phyloP scores from a whole-genome alignment of 805 yeast species.

The Danielozyma ontarioensis region DNA sequence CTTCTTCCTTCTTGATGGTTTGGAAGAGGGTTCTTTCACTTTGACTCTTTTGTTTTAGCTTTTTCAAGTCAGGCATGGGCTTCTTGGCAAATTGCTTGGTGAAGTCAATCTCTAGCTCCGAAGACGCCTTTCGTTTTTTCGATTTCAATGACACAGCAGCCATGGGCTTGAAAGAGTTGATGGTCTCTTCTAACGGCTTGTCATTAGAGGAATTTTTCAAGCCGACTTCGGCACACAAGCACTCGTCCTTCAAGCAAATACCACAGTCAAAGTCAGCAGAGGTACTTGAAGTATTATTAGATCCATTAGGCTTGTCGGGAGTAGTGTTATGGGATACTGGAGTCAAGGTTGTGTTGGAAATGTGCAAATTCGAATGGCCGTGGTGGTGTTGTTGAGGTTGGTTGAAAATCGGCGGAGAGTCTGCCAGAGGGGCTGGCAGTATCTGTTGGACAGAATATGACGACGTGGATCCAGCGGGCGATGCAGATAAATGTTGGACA shows the following conservation, averaged over 20 bases:
- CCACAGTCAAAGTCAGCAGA: constrained; percentile 47
- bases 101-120: constrained; percentile 47
- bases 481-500: constrained; percentile 11
- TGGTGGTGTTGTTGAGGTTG: constrained; percentile 3
- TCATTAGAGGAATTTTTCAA: constrained; percentile 21
- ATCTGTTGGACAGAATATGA: constrained; percentile 41
- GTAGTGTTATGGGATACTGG: constrained; percentile 10
- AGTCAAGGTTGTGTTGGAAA: constrained; percentile 6
- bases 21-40: constrained; percentile 10
- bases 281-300: constrained; percentile 3
- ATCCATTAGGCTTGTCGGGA: constrained; percentile 5
- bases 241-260: constrained; percentile 63
- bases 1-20: constrained; percentile 7
- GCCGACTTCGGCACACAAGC: constrained; percentile 57
- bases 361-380: constrained; percentile 1
- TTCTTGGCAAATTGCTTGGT: constrained; percentile 39
- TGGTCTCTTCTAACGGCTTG: constrained; percentile 23
- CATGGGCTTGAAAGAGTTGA: constrained; percentile 49
- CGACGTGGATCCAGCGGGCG: constrained; percentile 22
- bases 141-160: constrained; percentile 58
- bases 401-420: constrained; percentile 35
- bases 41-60: constrained; percentile 11
- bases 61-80: constrained; percentile 35
- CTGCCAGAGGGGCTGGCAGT: constrained; percentile 50
- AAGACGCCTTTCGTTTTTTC: constrained; percentile 8